A percentile compares a stretch with the other conserved stretches of the same genome.
Evolutionary conservation across 1,139 yeast species (phyloP).

Genomic region (Yamadazyma friedrichii): DNA sequence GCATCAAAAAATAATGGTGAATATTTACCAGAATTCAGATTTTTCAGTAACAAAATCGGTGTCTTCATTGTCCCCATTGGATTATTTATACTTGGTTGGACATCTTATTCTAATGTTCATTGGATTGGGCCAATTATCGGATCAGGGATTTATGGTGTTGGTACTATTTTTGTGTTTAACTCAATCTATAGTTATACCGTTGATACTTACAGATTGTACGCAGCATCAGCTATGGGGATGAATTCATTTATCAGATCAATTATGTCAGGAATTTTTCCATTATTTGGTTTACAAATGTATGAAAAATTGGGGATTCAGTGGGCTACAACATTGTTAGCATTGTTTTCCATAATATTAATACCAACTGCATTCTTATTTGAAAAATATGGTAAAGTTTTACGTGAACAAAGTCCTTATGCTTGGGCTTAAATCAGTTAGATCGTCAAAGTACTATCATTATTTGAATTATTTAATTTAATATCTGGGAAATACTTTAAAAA

Average conservation of each 20-base stretch:
- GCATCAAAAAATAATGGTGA: slow-evolving; percentile 29
- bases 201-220: slow-evolving; percentile 38
- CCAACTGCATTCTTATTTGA: slow-evolving; percentile 40
- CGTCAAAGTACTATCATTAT: too few relatives aligned
- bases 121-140: slow-evolving; percentile 45
- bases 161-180: slow-evolving; percentile 40
- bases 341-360: slow-evolving; percentile 29
- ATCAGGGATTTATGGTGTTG: slow-evolving; percentile 34
- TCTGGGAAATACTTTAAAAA: too few relatives aligned
- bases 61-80: slow-evolving; percentile 37
- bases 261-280: slow-evolving; percentile 39
- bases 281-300: slow-evolving; percentile 40
- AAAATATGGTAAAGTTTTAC: slow-evolving; percentile 31
- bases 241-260: slow-evolving; percentile 38
- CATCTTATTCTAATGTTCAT: slow-evolving; percentile 33
- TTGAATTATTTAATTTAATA: too few relatives aligned
- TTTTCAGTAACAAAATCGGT: slow-evolving; percentile 37
- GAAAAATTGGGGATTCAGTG: slow-evolving; percentile 36
- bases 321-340: slow-evolving; percentile 40
- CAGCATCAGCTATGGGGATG: slow-evolving; percentile 44
- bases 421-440: slow-evolving; percentile 18
- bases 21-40: slow-evolving; percentile 35
- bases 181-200: slow-evolving; percentile 39
- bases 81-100: slow-evolving; percentile 41
- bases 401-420: slow-evolving; percentile 26